phyloP scores from a whole-genome alignment of 1,284 basidiomycete genomes.

The Ganoderma lucidum region DNA sequence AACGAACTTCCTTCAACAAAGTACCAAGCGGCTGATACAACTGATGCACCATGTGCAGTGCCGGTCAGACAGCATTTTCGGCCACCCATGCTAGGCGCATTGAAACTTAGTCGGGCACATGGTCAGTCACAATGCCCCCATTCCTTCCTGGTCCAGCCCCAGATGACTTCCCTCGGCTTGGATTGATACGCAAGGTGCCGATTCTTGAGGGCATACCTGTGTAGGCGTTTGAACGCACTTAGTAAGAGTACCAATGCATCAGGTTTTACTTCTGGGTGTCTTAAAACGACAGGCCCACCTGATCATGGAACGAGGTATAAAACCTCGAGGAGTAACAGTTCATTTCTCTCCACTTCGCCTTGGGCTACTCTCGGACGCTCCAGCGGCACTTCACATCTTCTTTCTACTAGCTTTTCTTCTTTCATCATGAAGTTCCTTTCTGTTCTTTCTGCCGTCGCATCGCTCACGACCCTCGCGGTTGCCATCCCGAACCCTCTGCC shows the following conservation, averaged over 20 bases:
- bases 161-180: background rate
- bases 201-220: background rate
- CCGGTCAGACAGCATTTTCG: background rate
- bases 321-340: background rate
- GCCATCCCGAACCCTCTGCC: slow-evolving; percentile 19
- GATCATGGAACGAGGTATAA: background rate
- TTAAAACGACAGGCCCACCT: background rate
- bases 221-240: background rate
- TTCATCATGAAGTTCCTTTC: slow-evolving; percentile 10
- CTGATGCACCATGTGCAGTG: background rate
- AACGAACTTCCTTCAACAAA: background rate
- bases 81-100: background rate
- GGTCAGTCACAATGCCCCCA: background rate
- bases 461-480: slow-evolving; percentile 11
- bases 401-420: background rate
- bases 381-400: background rate
- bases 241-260: background rate
- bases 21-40: background rate
- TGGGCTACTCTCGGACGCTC: background rate
- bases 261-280: background rate
- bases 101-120: background rate
- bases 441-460: slow-evolving; percentile 3
- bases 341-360: background rate
- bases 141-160: background rate
- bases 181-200: background rate